phyloP scores from a whole-genome alignment of 169 alveolate genomes.

The Plasmodium gonderi region DNA sequence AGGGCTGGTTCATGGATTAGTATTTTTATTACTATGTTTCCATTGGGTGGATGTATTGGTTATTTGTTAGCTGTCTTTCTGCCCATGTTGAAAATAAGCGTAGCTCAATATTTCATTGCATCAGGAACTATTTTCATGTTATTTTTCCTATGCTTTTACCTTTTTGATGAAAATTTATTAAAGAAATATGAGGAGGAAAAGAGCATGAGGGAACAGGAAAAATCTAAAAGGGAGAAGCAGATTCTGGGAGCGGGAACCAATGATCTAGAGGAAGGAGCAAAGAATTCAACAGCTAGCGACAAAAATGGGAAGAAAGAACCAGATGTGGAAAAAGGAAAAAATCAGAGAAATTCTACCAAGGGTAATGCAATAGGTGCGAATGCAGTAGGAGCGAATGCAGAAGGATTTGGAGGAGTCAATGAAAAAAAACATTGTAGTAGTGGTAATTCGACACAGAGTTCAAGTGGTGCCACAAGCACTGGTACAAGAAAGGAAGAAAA shows the following conservation, averaged over 20 bases:
- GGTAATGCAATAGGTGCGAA: no score
- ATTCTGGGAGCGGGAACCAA: not conserved
- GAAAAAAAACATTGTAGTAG: no score
- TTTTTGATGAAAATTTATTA: conserved; percentile 32
- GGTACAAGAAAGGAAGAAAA: no score
- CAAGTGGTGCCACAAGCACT: no score
- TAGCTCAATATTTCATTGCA: conserved; percentile 17
- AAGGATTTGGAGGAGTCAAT: no score
- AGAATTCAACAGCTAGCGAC: not conserved
- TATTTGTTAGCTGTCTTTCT: conserved; percentile 26
- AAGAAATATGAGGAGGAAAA: conserved; percentile 38
- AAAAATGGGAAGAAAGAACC: no score
- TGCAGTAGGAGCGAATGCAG: no score
- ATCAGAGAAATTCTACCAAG: not conserved
- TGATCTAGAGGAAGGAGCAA: not conserved
- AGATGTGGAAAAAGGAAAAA: no score
- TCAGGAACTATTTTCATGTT: not conserved
- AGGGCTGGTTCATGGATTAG: conserved; percentile 68
- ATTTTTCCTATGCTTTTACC: not conserved
- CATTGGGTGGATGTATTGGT: conserved; percentile 36
- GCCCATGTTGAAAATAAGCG: not conserved
- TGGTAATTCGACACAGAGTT: no score
- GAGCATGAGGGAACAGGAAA: conserved; percentile 11
- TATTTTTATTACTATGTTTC: conserved; percentile 37
- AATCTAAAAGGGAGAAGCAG: not conserved